Percentiles rank a stretch among this genome's conserved stretches.
These are phyloP conservation scores for Backusella luteola DNA, from an alignment of 192 early-diverging fungal genomes.

Conservation along the genomic window DNA sequence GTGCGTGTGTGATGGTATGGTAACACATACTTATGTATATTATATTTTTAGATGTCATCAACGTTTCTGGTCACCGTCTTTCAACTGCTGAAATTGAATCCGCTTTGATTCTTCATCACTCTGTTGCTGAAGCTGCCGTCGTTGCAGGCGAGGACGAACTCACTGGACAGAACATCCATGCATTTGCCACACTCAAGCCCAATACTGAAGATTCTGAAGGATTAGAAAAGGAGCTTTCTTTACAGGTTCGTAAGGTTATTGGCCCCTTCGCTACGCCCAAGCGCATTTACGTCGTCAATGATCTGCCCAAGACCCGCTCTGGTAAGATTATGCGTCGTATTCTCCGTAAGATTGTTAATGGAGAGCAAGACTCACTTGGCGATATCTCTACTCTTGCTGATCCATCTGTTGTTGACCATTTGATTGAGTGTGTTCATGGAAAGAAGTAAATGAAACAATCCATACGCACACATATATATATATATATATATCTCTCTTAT, in stretches of 20 bases:
- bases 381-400: constrained; percentile 89
- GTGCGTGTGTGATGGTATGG: neutral
- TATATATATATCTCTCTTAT: neutral
- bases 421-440: constrained; percentile 23
- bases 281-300: constrained; percentile 79
- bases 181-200: constrained; percentile 80
- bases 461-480: neutral
- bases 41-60: constrained; percentile 73
- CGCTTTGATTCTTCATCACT: constrained; percentile 77
- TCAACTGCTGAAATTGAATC: constrained; percentile 95
- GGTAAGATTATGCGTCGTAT: constrained; percentile 98
- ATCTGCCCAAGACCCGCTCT: constrained; percentile 93
- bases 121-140: constrained; percentile 92
- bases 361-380: constrained; percentile 82
- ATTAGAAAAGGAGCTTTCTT: constrained; percentile 60
- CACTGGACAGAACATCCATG: constrained; percentile 89
- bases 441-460: neutral
- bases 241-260: constrained; percentile 85
- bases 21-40: neutral
- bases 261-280: constrained; percentile 95
- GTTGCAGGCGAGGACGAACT: constrained; percentile 88
- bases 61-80: constrained; percentile 94
- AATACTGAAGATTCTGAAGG: constrained; percentile 49
- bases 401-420: constrained; percentile 40
- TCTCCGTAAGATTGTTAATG: constrained; percentile 89